Conservation (phyloP, 306 rosid genomes). For the Prosopis cineraria region DNA sequence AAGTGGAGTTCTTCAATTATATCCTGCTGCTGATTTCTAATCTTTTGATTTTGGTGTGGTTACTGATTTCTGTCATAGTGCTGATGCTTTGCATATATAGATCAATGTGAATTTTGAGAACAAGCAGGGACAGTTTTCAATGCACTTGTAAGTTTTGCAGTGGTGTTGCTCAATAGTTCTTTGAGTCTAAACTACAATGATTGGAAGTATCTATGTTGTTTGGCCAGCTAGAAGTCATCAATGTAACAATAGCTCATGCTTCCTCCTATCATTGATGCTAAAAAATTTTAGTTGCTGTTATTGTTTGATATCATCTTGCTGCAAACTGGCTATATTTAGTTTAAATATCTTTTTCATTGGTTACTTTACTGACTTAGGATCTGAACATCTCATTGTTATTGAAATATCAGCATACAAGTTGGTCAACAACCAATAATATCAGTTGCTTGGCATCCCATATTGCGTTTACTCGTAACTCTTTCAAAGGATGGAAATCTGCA, state of each 20-base stretch:
- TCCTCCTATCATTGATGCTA: background rate
- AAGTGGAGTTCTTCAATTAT: background rate
- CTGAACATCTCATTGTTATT: constrained; percentile 34
- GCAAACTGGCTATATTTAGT: constrained; percentile 1
- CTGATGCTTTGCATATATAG: background rate
- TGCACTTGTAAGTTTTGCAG: background rate
- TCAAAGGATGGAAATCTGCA: constrained; percentile 91
- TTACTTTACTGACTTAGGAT: constrained; percentile 29
- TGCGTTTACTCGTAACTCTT: constrained; percentile 86
- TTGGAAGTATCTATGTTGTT: background rate
- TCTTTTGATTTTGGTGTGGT: background rate
- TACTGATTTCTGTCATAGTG: background rate
- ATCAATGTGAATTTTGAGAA: background rate
- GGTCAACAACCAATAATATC: constrained; percentile 92
- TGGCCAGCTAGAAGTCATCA: background rate
- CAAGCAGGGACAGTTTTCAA: background rate
- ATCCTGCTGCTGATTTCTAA: background rate
- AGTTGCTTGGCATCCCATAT: constrained; percentile 86
- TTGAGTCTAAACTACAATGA: background rate
- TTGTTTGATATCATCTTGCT: background rate
- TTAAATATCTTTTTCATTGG: constrained; percentile 22
- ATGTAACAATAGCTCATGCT: background rate
- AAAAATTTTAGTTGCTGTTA: background rate
- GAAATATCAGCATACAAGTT: constrained; percentile 86
- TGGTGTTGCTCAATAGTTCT: background rate